These are phyloP conservation scores for Saccharomyces hybrid DNA, from an alignment of 1,139 yeast genomes.

Conservation along the genomic window DNA sequence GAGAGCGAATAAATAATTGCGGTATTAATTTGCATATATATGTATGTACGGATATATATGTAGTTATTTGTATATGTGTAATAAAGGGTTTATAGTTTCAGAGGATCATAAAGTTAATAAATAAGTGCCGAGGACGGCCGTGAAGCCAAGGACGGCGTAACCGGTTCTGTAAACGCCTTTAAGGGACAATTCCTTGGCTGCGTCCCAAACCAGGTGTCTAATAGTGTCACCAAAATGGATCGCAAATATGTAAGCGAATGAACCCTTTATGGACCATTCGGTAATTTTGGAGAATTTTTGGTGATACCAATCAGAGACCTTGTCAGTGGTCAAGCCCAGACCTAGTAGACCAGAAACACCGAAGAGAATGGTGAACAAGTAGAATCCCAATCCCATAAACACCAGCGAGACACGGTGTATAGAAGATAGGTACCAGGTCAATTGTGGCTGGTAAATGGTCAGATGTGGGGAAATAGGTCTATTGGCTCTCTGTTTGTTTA, in stretches of 20 bases:
- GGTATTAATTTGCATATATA: not conserved
- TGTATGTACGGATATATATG: not conserved
- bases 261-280: constrained; percentile 57
- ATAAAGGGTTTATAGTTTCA: constrained; percentile 12
- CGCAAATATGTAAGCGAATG: constrained; percentile 70
- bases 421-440: constrained; percentile 68
- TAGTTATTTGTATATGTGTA: constrained; percentile 6
- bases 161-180: constrained; percentile 92
- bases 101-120: constrained; percentile 38
- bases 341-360: constrained; percentile 62
- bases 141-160: constrained; percentile 66
- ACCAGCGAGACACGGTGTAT: constrained; percentile 85
- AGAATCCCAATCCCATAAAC: constrained; percentile 66
- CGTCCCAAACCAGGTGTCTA: constrained; percentile 86
- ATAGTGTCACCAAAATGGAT: constrained; percentile 79
- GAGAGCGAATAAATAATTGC: constrained; percentile 2
- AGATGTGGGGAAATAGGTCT: constrained; percentile 89
- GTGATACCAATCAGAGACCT: constrained; percentile 42
- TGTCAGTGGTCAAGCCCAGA: constrained; percentile 51
- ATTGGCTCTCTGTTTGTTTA: constrained; percentile 71
- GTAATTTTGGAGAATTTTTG: constrained; percentile 52
- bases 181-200: constrained; percentile 63
- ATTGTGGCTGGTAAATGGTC: constrained; percentile 76
- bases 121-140: constrained; percentile 59
- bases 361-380: constrained; percentile 67